Evolutionary conservation across 1,284 basidiomycete genomes (phyloP), one percentile per base, ranked within the genome.

Genomic region (Schizopora paradoxa): DNA sequence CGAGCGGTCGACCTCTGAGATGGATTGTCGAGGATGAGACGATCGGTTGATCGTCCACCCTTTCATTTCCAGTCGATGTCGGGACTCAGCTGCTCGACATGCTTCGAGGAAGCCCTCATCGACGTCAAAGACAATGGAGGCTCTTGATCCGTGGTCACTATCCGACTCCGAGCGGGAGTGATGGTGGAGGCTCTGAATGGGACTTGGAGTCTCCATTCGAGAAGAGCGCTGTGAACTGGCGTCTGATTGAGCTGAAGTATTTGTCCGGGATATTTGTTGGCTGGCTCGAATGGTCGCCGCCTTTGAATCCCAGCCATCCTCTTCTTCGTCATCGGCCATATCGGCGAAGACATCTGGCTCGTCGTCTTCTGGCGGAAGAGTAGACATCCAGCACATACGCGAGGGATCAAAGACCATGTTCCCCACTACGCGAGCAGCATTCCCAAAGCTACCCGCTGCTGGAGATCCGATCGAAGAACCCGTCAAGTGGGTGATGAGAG

Each of bases 341-440:
- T 86, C 86, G 36, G 87, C 92, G 62, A 94, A 94, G 11, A 93
- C 86, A 59, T 96, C 92, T 10, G 88, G 86, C 61, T 95, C 92
- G 32, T 94, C 91, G 57, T 95, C 91, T 49, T 93, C 93, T 6
- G 87, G 82, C 2, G 83, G 73, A 36, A 86, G 68, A 39, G 77
- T 86, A 43, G 83, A 90, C 57, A 94, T 79, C 94, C 94, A 98
- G 58, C 89, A 89, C 91, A 97, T 96, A 32, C 82, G 79, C 42
- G 80, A 62, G 1, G 95, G 92, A 67, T 98, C 94, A 58, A 98
- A 98, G 41, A 92, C 80, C 94, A 98, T 98, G 69, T 93, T 92
- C 42, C 94, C 94, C 10, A 97, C 93, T 58, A 93, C 82, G 44
- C 90, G 78, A 37, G 85, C 79, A 48, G 86, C 81, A 43, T 81